These are phyloP conservation scores for Leccinum uliginosum DNA, from an alignment of 768 basidiomycete species.

Conservation along the genomic window DNA sequence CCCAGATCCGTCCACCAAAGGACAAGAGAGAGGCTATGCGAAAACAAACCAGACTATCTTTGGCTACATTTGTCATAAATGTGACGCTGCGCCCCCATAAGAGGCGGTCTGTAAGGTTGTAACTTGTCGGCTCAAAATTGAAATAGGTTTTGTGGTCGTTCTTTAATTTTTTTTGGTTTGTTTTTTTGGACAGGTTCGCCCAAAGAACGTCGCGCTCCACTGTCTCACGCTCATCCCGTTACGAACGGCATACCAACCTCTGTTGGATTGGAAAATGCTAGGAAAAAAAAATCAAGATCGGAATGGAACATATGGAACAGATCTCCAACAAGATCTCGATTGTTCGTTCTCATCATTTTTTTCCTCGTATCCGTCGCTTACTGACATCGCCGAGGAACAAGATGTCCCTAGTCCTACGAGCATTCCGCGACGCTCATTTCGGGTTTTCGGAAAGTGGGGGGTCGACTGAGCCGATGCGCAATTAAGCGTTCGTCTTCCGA, in stretches of 20 bases:
- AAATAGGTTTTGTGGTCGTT: neutral
- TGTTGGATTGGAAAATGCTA: neutral
- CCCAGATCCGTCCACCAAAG: neutral
- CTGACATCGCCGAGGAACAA: slow-evolving; percentile 5
- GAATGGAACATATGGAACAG: slow-evolving; percentile 10
- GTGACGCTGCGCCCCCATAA: neutral
- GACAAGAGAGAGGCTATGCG: slow-evolving; percentile 5
- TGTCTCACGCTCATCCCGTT: slow-evolving; percentile 17
- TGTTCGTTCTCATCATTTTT: neutral
- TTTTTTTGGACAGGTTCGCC: neutral
- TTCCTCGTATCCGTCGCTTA: slow-evolving; percentile 8
- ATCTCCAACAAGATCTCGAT: neutral
- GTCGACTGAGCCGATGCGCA: neutral
- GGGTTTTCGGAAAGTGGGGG: slow-evolving; percentile 3
- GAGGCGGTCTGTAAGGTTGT: neutral
- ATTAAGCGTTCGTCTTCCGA: slow-evolving; percentile 2
- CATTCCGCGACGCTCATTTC: slow-evolving; percentile 23
- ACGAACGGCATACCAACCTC: neutral
- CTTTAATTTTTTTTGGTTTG: neutral
- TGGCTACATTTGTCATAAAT: neutral
- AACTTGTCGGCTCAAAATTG: neutral
- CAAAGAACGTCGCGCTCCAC: neutral
- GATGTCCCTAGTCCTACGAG: slow-evolving; percentile 4
- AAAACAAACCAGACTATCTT: neutral
- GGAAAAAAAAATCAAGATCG: neutral